Percentiles rank a stretch among this genome's conserved stretches.
phyloP scores from a whole-genome alignment of 129 eudicot species.

The Helianthus annuus region DNA sequence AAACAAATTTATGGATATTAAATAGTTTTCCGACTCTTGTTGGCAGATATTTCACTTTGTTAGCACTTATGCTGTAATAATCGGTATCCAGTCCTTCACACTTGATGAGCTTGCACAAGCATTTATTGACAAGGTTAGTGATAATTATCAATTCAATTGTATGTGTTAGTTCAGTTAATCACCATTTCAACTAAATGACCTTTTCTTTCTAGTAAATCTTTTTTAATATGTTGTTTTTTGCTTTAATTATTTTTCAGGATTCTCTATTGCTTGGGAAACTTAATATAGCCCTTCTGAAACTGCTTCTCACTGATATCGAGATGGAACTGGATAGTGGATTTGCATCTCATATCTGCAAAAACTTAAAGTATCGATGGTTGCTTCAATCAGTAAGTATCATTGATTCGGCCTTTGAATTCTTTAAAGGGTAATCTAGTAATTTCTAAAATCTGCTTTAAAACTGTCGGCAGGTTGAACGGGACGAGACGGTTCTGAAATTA shows the following conservation, averaged over 20 bases:
- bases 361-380: conserved; percentile 59
- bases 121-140: conserved; percentile 79
- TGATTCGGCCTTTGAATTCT: background rate
- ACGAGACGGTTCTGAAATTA: conserved; percentile 42
- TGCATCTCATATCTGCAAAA: conserved; percentile 51
- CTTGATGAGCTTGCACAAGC: conserved; percentile 83
- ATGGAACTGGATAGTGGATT: conserved; percentile 53
- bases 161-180: too few species aligned
- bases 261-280: conserved; percentile 76
- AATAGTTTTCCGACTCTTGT: conserved; percentile 23
- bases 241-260: conserved; percentile 49
- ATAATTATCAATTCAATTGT: too few species aligned
- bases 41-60: conserved; percentile 83
- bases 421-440: background rate
- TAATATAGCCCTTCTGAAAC: conserved; percentile 55
- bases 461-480: conserved; percentile 68
- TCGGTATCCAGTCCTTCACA: conserved; percentile 64
- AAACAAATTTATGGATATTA: too few species aligned
- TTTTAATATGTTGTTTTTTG: background rate
- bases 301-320: conserved; percentile 70
- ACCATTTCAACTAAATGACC: too few species aligned
- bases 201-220: conserved; percentile 1
- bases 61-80: conserved; percentile 69
- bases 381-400: conserved; percentile 63
- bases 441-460: background rate